These are phyloP conservation scores for Blastobotrys terrestris DNA, from an alignment of 805 yeast genomes.

Conservation along the genomic window DNA sequence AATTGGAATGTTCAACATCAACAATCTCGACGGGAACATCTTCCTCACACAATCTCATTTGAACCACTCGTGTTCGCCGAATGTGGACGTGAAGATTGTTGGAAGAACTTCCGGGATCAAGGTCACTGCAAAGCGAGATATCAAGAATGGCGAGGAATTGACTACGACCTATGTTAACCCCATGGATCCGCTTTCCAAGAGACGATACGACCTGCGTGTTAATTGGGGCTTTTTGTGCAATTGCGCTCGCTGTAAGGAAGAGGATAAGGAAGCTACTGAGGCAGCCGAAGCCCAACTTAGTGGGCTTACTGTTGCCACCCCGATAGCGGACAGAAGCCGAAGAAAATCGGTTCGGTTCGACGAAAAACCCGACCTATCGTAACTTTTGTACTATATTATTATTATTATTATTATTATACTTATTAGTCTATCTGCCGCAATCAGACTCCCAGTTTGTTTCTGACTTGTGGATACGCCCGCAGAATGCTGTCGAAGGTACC, in stretches of 20 bases:
- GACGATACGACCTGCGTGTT: slow-evolving; percentile 59
- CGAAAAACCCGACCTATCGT: slow-evolving; percentile 2
- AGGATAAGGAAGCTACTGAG: slow-evolving; percentile 36
- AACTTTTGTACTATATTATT: neutral
- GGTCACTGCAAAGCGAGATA: slow-evolving; percentile 52
- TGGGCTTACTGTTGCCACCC: neutral
- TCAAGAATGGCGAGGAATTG: slow-evolving; percentile 61
- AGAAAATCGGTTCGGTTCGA: slow-evolving; percentile 14
- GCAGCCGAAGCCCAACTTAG: slow-evolving; percentile 12
- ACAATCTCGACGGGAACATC: slow-evolving; percentile 55
- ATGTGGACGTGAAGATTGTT: slow-evolving; percentile 39
- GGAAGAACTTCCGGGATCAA: slow-evolving; percentile 50
- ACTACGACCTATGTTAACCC: slow-evolving; percentile 68
- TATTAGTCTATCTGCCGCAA: neutral
- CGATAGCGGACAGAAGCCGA: slow-evolving; percentile 1
- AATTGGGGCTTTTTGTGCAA: slow-evolving; percentile 76
- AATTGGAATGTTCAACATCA: slow-evolving; percentile 69
- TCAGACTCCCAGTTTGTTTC: slow-evolving; percentile 39
- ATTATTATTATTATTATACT: slow-evolving; percentile 4
- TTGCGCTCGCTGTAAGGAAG: slow-evolving; percentile 60
- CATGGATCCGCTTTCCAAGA: slow-evolving; percentile 49
- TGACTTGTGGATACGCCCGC: slow-evolving; percentile 61
- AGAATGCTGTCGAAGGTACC: slow-evolving; percentile 58
- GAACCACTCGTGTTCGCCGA: slow-evolving; percentile 74
- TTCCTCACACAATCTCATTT: slow-evolving; percentile 61